Percentiles rank a stretch among this genome's conserved stretches.
Evolutionary conservation across 1,139 yeast species (phyloP).

Genomic region (Komagataea norvegica): DNA sequence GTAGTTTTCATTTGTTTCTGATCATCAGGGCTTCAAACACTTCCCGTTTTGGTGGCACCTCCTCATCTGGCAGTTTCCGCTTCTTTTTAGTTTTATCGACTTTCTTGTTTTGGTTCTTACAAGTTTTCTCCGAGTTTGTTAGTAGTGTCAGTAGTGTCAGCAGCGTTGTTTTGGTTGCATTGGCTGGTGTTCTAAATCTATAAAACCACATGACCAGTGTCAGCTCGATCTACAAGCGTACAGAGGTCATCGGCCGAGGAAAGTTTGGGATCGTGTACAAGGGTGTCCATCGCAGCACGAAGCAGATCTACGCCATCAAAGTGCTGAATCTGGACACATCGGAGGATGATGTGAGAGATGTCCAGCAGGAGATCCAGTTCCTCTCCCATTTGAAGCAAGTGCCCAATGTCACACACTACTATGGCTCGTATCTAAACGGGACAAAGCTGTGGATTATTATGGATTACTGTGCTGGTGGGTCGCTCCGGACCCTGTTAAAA

Average conservation of each 20-base stretch:
- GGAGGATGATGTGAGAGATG: slow-evolving; percentile 92
- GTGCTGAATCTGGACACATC: slow-evolving; percentile 88
- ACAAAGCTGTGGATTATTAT: slow-evolving; percentile 94
- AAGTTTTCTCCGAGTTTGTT: too few species aligned
- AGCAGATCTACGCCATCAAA: slow-evolving; percentile 85
- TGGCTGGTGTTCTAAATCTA: too few species aligned
- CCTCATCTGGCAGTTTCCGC: too few species aligned
- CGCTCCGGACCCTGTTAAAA: slow-evolving; percentile 77
- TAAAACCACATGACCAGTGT: slow-evolving; percentile 27
- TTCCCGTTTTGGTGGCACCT: too few species aligned
- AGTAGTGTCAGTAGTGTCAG: too few species aligned
- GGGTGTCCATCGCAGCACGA: slow-evolving; percentile 47
- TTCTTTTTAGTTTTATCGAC: too few species aligned
- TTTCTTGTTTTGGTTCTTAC: too few species aligned
- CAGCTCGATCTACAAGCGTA: slow-evolving; percentile 55
- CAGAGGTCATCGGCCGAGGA: slow-evolving; percentile 93
- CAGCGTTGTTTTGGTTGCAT: too few species aligned
- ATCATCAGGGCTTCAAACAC: too few species aligned
- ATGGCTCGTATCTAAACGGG: slow-evolving; percentile 81
- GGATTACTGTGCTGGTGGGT: slow-evolving; percentile 98
- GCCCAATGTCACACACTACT: slow-evolving; percentile 90
- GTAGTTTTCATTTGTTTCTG: background rate
- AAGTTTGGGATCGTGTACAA: slow-evolving; percentile 96
- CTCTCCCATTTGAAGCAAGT: slow-evolving; percentile 75
- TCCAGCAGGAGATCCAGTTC: slow-evolving; percentile 88